These are phyloP conservation scores for Ophiocordyceps camponoti-saundersi DNA, from an alignment of 2,329 filamentous ascomycete species.

Conservation along the genomic window DNA sequence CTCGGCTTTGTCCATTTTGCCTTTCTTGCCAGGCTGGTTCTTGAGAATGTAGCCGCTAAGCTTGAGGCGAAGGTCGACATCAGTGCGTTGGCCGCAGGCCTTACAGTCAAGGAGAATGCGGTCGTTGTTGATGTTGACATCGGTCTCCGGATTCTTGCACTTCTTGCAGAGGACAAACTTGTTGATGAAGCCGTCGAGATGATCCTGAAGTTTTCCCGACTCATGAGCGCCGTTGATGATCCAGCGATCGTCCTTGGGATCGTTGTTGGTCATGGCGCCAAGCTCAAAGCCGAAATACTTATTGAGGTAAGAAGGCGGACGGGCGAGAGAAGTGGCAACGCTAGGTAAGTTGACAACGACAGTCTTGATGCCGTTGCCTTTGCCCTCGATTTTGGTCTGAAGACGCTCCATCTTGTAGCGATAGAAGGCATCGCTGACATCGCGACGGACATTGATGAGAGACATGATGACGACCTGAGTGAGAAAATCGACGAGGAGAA, in stretches of 20 bases:
- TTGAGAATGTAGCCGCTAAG: slow-evolving; percentile 95
- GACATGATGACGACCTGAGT: slow-evolving; percentile 53
- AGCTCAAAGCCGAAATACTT: slow-evolving; percentile 99
- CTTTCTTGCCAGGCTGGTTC: slow-evolving; percentile 69
- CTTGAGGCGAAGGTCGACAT: slow-evolving; percentile 87
- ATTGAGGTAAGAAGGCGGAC: slow-evolving; percentile 88
- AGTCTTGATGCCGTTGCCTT: slow-evolving; percentile 98
- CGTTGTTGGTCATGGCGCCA: slow-evolving; percentile 94
- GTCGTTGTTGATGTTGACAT: slow-evolving; percentile 86
- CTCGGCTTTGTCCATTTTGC: slow-evolving; percentile 93
- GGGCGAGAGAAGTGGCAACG: slow-evolving; percentile 80
- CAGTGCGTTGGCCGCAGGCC: slow-evolving; percentile 84
- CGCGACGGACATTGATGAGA: slow-evolving; percentile 95
- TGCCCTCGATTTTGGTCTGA: slow-evolving; percentile 98
- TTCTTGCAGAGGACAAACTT: slow-evolving; percentile 99
- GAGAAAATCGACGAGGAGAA: background rate
- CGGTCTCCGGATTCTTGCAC: slow-evolving; percentile 99
- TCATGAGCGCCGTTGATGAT: slow-evolving; percentile 99
- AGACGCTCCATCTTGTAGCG: slow-evolving; percentile 99
- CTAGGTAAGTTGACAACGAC: slow-evolving; percentile 94
- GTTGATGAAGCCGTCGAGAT: slow-evolving; percentile 94
- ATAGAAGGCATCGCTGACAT: slow-evolving; percentile 98
- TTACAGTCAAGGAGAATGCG: slow-evolving; percentile 94
- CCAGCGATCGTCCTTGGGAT: slow-evolving; percentile 95
- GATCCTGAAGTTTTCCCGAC: slow-evolving; percentile 86